phyloP scores from a whole-genome alignment of 2,329 filamentous ascomycete species.

The Pseudocercospora cruenta region DNA sequence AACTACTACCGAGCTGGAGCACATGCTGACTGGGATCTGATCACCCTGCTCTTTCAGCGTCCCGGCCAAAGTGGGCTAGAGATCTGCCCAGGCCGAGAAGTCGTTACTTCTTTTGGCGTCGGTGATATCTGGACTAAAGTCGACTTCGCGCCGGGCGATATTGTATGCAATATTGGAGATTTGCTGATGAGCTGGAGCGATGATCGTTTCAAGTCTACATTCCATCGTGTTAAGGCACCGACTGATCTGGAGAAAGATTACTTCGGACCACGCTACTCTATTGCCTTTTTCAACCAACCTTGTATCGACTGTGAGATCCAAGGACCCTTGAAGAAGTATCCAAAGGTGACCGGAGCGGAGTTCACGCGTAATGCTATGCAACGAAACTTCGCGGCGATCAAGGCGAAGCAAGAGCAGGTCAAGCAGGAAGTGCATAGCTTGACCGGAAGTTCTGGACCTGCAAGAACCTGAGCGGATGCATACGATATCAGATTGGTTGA shows the following conservation, averaged over 20 bases:
- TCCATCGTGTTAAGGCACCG: conserved; percentile 67
- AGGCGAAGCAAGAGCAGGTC: conserved; percentile 11
- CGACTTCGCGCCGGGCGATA: conserved; percentile 57
- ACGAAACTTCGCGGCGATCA: conserved; percentile 51
- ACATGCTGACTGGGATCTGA: conserved; percentile 66
- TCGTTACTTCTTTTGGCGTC: conserved; percentile 61
- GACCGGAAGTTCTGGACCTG: conserved; percentile 1
- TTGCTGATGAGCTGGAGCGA: conserved; percentile 69
- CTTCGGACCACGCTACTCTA: conserved; percentile 65
- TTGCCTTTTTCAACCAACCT: conserved; percentile 70
- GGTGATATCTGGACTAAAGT: conserved; percentile 67
- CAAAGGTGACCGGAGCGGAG: conserved; percentile 61
- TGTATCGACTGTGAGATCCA: conserved; percentile 62
- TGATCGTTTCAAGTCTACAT: conserved; percentile 68
- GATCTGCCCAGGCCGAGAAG: conserved; percentile 67
- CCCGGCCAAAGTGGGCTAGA: conserved; percentile 64
- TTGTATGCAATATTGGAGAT: conserved; percentile 69
- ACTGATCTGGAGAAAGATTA: conserved; percentile 54
- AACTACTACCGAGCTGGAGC: conserved; percentile 64
- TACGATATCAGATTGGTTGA: too few species aligned
- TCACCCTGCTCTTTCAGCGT: conserved; percentile 66
- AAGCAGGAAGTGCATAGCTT: neutral
- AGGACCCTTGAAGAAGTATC: conserved; percentile 65
- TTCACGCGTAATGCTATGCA: conserved; percentile 63
- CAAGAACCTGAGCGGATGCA: too few species aligned